A percentile compares a stretch with the other conserved stretches of the same genome.
phyloP scores from a whole-genome alignment of 352 stramenopile species.

The Pythium vanterpoolii region DNA sequence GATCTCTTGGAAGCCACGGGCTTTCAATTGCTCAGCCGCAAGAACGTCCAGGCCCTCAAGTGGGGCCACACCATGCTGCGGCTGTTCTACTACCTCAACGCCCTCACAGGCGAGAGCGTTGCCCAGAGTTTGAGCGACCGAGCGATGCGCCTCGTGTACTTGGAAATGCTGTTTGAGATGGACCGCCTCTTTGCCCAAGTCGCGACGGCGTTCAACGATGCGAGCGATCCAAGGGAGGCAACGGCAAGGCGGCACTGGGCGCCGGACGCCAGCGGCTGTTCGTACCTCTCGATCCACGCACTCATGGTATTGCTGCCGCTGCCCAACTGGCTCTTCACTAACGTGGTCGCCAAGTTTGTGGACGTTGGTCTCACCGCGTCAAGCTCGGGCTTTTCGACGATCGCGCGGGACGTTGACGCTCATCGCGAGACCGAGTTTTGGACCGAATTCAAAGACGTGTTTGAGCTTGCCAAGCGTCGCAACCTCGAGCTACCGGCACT shows the following conservation, averaged over 20 bases:
- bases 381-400: constrained; percentile 33
- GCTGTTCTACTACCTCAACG: constrained; percentile 80
- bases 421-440: constrained; percentile 52
- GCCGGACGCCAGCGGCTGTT: constrained; percentile 57
- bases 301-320: constrained; percentile 75
- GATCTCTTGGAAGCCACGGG: constrained; percentile 72
- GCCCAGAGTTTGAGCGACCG: constrained; percentile 57
- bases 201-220: constrained; percentile 21
- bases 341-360: constrained; percentile 37
- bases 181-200: constrained; percentile 49
- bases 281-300: constrained; percentile 53
- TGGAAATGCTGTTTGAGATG: constrained; percentile 69
- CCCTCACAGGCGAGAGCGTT: constrained; percentile 52
- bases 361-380: constrained; percentile 56
- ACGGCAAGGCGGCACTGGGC: constrained; percentile 24
- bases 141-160: constrained; percentile 62
- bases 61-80: constrained; percentile 79
- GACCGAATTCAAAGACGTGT: constrained; percentile 73
- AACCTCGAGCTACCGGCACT: constrained; percentile 44
- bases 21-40: constrained; percentile 71
- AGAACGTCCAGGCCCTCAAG: constrained; percentile 79
- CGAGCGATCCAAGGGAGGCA: not conserved
- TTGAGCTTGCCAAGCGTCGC: constrained; percentile 55
- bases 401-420: constrained; percentile 48
- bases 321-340: constrained; percentile 71